phyloP scores from a whole-genome alignment of 768 basidiomycete genomes.

The Lactarius indigo region DNA sequence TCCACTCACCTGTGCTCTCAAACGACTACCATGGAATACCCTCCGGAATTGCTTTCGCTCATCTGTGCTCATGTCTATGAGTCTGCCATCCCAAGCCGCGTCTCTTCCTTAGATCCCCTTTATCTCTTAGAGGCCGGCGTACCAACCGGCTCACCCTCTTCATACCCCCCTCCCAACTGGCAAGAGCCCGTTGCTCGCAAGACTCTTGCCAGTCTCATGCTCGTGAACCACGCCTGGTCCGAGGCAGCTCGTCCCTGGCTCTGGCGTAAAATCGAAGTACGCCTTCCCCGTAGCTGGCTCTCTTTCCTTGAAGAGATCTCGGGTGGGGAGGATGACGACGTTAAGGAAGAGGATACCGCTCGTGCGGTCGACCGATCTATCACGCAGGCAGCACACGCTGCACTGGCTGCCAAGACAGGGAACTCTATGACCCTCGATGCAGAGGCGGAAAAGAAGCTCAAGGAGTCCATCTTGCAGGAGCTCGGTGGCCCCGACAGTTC shows the following conservation, averaged over 20 bases:
- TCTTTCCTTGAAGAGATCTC: constrained; percentile 75
- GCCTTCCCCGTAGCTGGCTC: constrained; percentile 82
- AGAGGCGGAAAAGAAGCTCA: constrained; percentile 45
- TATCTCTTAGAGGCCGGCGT: constrained; percentile 37
- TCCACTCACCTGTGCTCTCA: neutral
- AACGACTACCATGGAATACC: constrained; percentile 44
- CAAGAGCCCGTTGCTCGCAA: constrained; percentile 60
- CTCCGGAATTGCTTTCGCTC: constrained; percentile 65
- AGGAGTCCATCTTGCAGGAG: constrained; percentile 35
- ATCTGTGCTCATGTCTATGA: constrained; percentile 73
- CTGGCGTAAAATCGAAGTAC: constrained; percentile 80
- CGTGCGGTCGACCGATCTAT: constrained; percentile 64
- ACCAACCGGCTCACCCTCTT: constrained; percentile 67
- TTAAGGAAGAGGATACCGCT: constrained; percentile 50
- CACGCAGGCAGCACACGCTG: constrained; percentile 62
- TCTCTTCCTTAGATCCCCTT: constrained; percentile 69
- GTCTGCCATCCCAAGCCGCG: constrained; percentile 51
- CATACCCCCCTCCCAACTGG: constrained; percentile 69
- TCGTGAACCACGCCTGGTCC: constrained; percentile 76
- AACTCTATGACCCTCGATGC: constrained; percentile 4
- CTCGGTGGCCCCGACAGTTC: constrained; percentile 61
- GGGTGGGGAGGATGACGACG: constrained; percentile 59
- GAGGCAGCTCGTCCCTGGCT: constrained; percentile 86
- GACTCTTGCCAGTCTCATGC: constrained; percentile 67
- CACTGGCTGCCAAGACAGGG: constrained; percentile 41